Evolutionary conservation across 2,329 filamentous ascomycete genomes (phyloP).

Genomic region (Simplicillium sp.): DNA sequence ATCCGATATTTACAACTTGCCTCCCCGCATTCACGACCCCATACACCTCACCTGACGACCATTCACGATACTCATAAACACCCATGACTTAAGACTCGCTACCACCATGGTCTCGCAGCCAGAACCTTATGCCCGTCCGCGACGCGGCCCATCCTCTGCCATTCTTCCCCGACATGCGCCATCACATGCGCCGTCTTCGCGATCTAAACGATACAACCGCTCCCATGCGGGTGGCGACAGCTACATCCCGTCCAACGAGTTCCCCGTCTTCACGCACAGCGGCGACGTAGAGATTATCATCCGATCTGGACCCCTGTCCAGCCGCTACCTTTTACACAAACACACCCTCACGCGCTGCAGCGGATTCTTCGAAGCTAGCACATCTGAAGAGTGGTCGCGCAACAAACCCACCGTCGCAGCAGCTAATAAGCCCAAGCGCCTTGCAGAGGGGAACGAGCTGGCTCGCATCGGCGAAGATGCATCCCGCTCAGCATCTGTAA

Average conservation of each 20-base stretch:
- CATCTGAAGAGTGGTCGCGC: slow-evolving; percentile 63
- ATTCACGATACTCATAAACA: too few species aligned
- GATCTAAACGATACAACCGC: slow-evolving; percentile 64
- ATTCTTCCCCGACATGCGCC: slow-evolving; percentile 8
- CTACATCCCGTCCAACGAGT: slow-evolving; percentile 75
- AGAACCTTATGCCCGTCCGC: slow-evolving; percentile 31
- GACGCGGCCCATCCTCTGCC: slow-evolving; percentile 47
- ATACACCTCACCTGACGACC: too few species aligned
- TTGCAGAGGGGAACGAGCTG: slow-evolving; percentile 32
- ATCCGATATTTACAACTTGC: too few species aligned
- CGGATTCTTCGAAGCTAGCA: slow-evolving; percentile 85
- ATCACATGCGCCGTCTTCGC: slow-evolving; percentile 31
- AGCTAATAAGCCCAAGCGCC: slow-evolving; percentile 7
- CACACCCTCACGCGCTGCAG: slow-evolving; percentile 85
- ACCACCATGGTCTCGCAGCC: slow-evolving; percentile 52
- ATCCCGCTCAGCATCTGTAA: slow-evolving; percentile 8
- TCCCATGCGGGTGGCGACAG: slow-evolving; percentile 68
- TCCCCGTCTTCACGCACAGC: slow-evolving; percentile 80
- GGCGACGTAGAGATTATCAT: slow-evolving; percentile 90
- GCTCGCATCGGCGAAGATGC: slow-evolving; percentile 41
- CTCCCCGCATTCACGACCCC: too few species aligned
- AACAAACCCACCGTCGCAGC: slow-evolving; percentile 9
- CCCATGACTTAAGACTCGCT: too few species aligned
- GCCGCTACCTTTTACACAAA: slow-evolving; percentile 77
- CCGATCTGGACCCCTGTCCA: slow-evolving; percentile 51